Evolutionary conservation across 2,329 filamentous ascomycete genomes (phyloP).

Genomic region (Botrytis fabae): DNA sequence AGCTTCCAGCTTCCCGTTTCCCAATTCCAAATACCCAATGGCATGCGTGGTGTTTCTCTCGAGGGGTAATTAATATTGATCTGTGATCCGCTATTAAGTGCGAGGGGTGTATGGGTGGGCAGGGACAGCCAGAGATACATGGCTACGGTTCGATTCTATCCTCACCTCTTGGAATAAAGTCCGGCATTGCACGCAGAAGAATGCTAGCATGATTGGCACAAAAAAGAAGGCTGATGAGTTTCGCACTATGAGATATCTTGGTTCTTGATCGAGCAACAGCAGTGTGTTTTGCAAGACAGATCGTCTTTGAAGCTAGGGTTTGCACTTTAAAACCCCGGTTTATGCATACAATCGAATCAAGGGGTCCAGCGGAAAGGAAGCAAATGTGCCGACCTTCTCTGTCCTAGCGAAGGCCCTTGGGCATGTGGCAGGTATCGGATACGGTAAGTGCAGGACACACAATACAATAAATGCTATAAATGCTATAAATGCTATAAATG

Average conservation of each 20-base stretch:
- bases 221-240: neutral
- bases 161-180: no score
- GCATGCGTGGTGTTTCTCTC: neutral
- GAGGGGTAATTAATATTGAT: neutral
- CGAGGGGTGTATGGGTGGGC: neutral
- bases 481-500: no score
- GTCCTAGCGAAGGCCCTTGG: neutral
- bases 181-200: neutral
- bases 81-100: neutral
- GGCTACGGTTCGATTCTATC: no score
- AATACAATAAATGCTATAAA: no score
- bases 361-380: constrained; percentile 8
- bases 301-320: neutral
- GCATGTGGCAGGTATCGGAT: neutral
- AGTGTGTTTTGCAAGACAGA: neutral
- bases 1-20: no score
- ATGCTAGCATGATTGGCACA: neutral
- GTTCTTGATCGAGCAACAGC: neutral
- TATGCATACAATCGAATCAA: constrained; percentile 7
- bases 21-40: neutral
- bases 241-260: neutral
- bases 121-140: no score
- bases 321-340: neutral
- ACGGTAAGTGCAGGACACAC: neutral
- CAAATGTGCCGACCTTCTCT: constrained; percentile 2